A percentile compares a stretch with the other conserved stretches of the same genome.
Evolutionary conservation across 208 protist species (phyloP).

Genomic region (Acanthamoeba royreba): DNA sequence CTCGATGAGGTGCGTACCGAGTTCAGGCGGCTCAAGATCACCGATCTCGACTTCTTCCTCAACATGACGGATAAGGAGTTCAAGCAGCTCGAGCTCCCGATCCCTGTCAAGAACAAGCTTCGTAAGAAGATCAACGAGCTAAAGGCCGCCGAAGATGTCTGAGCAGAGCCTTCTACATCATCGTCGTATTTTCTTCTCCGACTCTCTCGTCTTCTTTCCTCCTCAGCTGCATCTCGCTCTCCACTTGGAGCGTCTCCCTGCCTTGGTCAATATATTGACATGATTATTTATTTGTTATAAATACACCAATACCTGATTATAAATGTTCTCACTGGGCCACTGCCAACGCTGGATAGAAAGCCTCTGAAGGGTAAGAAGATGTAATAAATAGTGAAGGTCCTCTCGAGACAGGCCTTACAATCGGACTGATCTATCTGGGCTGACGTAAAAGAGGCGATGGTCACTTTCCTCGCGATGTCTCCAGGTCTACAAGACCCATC

Average conservation of each 20-base stretch:
- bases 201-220: background rate
- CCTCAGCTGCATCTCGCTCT: background rate
- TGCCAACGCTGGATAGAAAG: no score
- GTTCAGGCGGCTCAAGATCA: background rate
- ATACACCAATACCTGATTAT: background rate
- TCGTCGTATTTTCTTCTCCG: background rate
- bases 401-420: no score
- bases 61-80: conserved; percentile 22
- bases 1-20: background rate
- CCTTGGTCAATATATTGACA: no score
- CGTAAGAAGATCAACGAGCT: background rate
- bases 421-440: no score
- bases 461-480: background rate
- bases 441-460: no score
- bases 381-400: no score
- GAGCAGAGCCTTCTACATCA: no score
- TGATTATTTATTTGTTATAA: background rate
- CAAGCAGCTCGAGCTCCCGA: background rate
- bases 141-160: background rate
- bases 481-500: conserved; percentile 76
- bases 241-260: no score
- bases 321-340: no score
- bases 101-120: background rate
- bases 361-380: no score
- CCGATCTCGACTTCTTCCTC: background rate